Conservation (phyloP, 2,329 filamentous ascomycete genomes). For the Hypoxylon sp. region DNA sequence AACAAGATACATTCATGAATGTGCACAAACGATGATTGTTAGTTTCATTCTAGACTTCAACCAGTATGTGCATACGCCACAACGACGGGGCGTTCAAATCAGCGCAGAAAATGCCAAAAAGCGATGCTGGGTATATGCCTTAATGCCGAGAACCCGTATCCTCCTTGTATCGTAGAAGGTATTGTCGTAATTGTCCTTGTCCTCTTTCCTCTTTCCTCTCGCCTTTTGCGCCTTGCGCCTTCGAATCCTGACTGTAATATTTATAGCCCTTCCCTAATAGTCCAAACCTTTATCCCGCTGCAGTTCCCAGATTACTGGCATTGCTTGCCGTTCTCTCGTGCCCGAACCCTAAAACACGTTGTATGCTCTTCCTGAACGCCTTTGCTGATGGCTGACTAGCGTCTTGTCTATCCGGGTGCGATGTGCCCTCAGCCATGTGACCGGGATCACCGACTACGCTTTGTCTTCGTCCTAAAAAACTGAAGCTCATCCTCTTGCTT, state of each 20-base stretch:
- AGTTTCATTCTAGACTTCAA: constrained; percentile 23
- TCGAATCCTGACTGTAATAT: constrained; percentile 6
- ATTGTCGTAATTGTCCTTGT: constrained; percentile 20
- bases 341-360: constrained; percentile 55
- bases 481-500: constrained; percentile 64
- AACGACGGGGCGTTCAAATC: constrained; percentile 12
- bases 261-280: neutral
- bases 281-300: constrained; percentile 22
- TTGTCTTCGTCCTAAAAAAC: constrained; percentile 60
- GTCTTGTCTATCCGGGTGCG: constrained; percentile 39
- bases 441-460: constrained; percentile 47
- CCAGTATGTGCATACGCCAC: constrained; percentile 14
- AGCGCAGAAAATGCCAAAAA: constrained; percentile 33
- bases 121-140: constrained; percentile 43
- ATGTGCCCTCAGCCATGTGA: constrained; percentile 27
- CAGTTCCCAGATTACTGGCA: constrained; percentile 33
- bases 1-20: neutral
- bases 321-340: constrained; percentile 47
- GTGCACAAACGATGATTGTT: constrained; percentile 14
- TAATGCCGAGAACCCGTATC: constrained; percentile 26
- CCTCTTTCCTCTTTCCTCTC: constrained; percentile 15
- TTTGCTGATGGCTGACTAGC: constrained; percentile 38
- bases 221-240: constrained; percentile 7
- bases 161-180: constrained; percentile 20
- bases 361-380: constrained; percentile 55